Evolutionary conservation across 2,329 filamentous ascomycete genomes (phyloP), one percentile per base, ranked within the genome.

Genomic region (Aureobasidium mangrovei): DNA sequence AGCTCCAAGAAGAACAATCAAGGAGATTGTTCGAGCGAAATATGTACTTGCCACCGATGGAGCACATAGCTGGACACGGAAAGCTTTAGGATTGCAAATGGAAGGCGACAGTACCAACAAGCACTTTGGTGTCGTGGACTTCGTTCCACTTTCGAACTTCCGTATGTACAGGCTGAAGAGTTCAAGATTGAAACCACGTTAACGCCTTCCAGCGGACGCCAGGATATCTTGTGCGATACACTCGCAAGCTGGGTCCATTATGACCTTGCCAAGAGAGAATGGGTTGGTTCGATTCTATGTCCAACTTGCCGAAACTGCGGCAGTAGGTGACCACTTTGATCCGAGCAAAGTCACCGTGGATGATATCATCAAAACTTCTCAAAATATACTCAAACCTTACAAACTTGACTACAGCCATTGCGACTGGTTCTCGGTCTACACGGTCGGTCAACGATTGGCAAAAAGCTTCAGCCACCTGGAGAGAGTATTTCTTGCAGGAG

Each of bases 251-350:
- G 32, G 32, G 60, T 69, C 31, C 65, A 66, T 51, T 62, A 87
- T 89, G 84, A 80, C 89, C 1, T 89, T 90, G 57, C 85, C 85
- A 1, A 77, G 84, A 27, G 85, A 88, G 64, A 66, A 66, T 56
- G 56, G 49, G 36, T 18, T 18, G 18, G 62, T 70, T 18, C 18
- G 18, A 18, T 18, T 18, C 18, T 18, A 18, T 18, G 18, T 41
- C 42, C 60, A 64, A 5, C 49, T 60, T 12, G 47, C 47, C 4
- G 47, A 35, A 81, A 41, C 47, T 7, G 4, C 28, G n/a, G n/a
- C 5, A 7, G 8, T 18, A 38, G 47, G 7, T 28, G 8, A n/a
- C 38, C 9, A 27, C 38, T 33, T 33, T 18, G 46, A 51, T 18
- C 28, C 59, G 10, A 77, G 79, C 36, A 51, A 27, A 58, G 82